Evolutionary conservation across 2,329 filamentous ascomycete species (phyloP).

Genomic region (Diaporthe helianthi): DNA sequence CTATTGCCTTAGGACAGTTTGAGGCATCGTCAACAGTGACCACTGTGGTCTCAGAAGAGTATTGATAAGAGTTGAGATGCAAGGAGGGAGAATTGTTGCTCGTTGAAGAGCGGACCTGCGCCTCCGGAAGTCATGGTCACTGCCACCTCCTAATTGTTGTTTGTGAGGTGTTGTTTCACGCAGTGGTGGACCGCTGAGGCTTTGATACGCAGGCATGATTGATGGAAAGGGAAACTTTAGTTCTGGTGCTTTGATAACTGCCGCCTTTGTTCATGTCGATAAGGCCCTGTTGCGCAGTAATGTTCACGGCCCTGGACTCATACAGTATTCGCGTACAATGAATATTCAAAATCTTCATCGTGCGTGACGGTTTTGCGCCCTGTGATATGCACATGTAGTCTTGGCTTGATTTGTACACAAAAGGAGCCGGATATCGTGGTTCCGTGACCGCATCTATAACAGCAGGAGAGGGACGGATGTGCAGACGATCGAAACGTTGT

Average conservation of each 20-base stretch:
- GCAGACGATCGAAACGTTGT: not conserved
- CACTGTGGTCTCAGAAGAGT: not conserved
- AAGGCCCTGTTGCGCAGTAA: constrained; percentile 19
- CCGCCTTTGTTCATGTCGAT: constrained; percentile 12
- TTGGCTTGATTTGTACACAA: not conserved
- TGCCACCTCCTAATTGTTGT: constrained; percentile 19
- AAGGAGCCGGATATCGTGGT: not conserved
- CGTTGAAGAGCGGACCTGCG: not conserved
- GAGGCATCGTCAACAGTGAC: not conserved
- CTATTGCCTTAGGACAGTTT: not conserved
- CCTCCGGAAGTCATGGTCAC: not conserved
- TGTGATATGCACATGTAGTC: not conserved
- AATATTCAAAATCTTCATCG: not conserved
- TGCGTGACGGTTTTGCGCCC: not conserved
- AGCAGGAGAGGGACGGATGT: not conserved
- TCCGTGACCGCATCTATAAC: not conserved
- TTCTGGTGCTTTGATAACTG: constrained; percentile 25
- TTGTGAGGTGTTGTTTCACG: not conserved
- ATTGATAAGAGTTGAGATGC: not conserved
- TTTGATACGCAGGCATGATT: not conserved
- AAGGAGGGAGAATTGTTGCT: not conserved
- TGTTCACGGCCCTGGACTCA: constrained; percentile 15
- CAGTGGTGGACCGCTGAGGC: constrained; percentile 6
- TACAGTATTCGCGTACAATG: constrained; percentile 1
- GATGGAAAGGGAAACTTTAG: not conserved